Evolutionary conservation across 257 asterid genomes (phyloP), one percentile per base, ranked within the genome.

Genomic region (Nicotiana noctiflora): DNA sequence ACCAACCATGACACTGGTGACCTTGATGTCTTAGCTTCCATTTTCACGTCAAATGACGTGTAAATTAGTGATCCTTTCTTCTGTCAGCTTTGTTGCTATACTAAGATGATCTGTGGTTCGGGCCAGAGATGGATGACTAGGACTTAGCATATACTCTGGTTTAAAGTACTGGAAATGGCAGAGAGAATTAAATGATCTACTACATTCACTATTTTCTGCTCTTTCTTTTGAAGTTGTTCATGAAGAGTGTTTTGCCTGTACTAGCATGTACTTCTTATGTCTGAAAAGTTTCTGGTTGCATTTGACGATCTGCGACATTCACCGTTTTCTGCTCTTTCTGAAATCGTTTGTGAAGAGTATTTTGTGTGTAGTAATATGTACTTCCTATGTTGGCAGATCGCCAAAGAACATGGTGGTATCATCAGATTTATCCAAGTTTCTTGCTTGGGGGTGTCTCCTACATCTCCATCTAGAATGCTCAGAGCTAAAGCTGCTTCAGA

Each of bases 341-440:
- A 72, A 44, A 37, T 72, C 2, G 5, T 49, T 74, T 21, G 51
- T 27, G 32, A 12, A 49, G 17, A 3, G 59, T 72, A 46, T 21
- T 72, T 44, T 46, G 1, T 72, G 14, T 46, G 37, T 44, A 74
- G 61, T 74, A 81, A 63, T n/a, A 13, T 15, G 34, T 64, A 25
- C 17, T 64, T 51, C 34, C 17, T 83, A 27, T 65, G 81, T 76
- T 2, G 66, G 83, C 89, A 96, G 99, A 96, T 96, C 40, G 93
- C 98, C 56, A 96, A 90, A 84, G 98, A 96, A 89, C 99, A 96
- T 52, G 98, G 99, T 81, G 99, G 99, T 72, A 90, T 96, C 84
- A 84, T 89, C 95, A 90, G 99, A 80, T 96, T 85, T 88, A 91
- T 96, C 82, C 98, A 96, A 77, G 92, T 92, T 86, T 96, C 99